Conservation (phyloP, 2,329 filamentous ascomycete species). For the Claviceps fusiformis region DNA sequence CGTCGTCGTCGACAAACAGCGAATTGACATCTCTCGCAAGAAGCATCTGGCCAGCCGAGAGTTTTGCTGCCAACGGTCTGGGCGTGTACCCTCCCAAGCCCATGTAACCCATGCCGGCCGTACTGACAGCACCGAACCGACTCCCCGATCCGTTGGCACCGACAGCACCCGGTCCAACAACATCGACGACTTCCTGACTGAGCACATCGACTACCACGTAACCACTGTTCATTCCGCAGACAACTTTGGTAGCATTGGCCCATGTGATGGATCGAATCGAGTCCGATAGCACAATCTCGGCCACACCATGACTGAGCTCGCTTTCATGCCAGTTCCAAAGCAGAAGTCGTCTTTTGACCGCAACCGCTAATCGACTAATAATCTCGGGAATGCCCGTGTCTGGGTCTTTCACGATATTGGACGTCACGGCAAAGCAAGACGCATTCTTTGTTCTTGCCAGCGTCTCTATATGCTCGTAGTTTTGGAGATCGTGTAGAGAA, state of each 20-base stretch:
- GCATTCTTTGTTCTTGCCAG: conserved; percentile 78
- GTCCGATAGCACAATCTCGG: conserved; percentile 68
- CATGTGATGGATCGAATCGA: conserved; percentile 82
- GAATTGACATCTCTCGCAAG: conserved; percentile 98
- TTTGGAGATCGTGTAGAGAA: conserved; percentile 78
- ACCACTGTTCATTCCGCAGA: conserved; percentile 82
- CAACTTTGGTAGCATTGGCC: conserved; percentile 73
- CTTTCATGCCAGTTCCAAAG: conserved; percentile 96
- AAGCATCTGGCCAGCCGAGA: conserved; percentile 72
- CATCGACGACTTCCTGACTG: conserved; percentile 59
- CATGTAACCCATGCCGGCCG: conserved; percentile 91
- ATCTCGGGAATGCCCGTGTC: conserved; percentile 83
- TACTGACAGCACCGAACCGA: conserved; percentile 71
- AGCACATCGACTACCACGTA: conserved; percentile 82
- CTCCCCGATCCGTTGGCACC: conserved; percentile 50
- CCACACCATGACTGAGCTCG: conserved; percentile 61
- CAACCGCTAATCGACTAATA: conserved; percentile 80
- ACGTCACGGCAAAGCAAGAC: conserved; percentile 80
- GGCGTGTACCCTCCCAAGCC: conserved; percentile 85
- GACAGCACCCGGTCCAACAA: conserved; percentile 62
- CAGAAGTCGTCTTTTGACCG: conserved; percentile 78
- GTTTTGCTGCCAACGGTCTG: conserved; percentile 71
- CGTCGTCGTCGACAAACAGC: conserved; percentile 74
- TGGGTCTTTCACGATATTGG: conserved; percentile 84
- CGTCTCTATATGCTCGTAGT: conserved; percentile 67